A percentile compares a stretch with the other conserved stretches of the same genome.
These are phyloP conservation scores for Blastobotrys malaysiensis DNA, from an alignment of 1,139 yeast genomes.

Conservation along the genomic window DNA sequence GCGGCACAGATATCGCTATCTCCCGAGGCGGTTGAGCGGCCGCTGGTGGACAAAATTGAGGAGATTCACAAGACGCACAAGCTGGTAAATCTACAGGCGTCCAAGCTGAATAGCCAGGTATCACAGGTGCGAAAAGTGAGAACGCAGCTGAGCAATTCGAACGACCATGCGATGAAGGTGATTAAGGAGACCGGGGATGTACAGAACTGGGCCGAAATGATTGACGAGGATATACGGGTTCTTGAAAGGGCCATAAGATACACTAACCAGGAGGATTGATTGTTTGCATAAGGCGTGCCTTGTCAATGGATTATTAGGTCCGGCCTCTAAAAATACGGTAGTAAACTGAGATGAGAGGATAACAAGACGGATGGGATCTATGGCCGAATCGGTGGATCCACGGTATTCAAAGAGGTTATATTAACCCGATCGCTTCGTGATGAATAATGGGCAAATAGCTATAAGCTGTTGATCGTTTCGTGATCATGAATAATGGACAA, in stretches of 20 bases:
- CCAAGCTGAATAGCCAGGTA: slow-evolving; percentile 18
- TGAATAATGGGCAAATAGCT: too few relatives aligned
- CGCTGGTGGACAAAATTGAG: slow-evolving; percentile 24
- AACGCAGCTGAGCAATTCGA: slow-evolving; percentile 20
- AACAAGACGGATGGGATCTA: too few relatives aligned
- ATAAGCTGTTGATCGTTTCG: too few relatives aligned
- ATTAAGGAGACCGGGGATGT: slow-evolving; percentile 35
- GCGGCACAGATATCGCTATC: slow-evolving; percentile 16
- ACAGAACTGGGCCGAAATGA: slow-evolving; percentile 43
- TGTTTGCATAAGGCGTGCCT: too few relatives aligned
- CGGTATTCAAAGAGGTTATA: too few relatives aligned
- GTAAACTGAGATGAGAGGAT: too few relatives aligned
- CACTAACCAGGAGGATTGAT: background rate
- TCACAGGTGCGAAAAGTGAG: slow-evolving; percentile 17
- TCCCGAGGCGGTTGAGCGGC: slow-evolving; percentile 24
- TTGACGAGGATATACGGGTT: slow-evolving; percentile 46
- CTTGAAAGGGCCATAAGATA: slow-evolving; percentile 35
- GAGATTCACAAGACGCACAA: slow-evolving; percentile 25
- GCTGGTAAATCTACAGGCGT: slow-evolving; percentile 23
- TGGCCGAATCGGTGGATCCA: too few relatives aligned
- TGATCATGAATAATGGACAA: too few relatives aligned
- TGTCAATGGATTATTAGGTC: too few relatives aligned
- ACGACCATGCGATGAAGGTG: slow-evolving; percentile 18
- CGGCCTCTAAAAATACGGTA: too few relatives aligned
- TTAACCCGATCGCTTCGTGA: too few relatives aligned